Conservation (phyloP, 2,329 filamentous ascomycete species). For the Beauveria australis region DNA sequence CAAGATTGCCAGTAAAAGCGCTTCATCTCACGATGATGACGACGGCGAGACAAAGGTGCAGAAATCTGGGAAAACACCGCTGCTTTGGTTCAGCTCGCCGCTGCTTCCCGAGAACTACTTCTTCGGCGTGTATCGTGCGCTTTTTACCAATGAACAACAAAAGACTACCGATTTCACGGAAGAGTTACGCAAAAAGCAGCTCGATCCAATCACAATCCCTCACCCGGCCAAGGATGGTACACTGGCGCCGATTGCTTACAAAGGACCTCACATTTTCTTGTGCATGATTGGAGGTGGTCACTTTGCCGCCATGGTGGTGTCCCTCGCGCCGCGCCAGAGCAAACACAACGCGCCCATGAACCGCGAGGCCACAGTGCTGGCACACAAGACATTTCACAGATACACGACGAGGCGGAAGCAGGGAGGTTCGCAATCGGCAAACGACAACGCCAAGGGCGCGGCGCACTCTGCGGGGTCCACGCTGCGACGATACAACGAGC, state of each 20-base stretch:
- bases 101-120: conserved; percentile 68
- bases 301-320: conserved; percentile 94
- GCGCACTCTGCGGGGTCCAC: conserved; percentile 91
- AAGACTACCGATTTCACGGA: conserved; percentile 54
- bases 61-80: conserved; percentile 58
- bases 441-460: conserved; percentile 85
- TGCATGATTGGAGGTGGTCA: conserved; percentile 99
- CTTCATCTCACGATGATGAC: conserved; percentile 46
- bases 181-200: conserved; percentile 66
- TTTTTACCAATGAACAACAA: conserved; percentile 67
- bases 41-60: conserved; percentile 37
- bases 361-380: conserved; percentile 77
- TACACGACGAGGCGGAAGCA: conserved; percentile 96
- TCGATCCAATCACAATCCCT: conserved; percentile 50
- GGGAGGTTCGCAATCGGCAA: conserved; percentile 88
- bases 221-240: conserved; percentile 51
- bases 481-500: conserved; percentile 88
- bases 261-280: conserved; percentile 81
- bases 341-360: conserved; percentile 69
- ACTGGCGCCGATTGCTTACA: conserved; percentile 47
- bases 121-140: conserved; percentile 75
- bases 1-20: conserved; percentile 50
- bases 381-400: conserved; percentile 95
- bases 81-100: conserved; percentile 80
- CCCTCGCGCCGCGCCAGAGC: conserved; percentile 69